Evolutionary conservation across 2,329 filamentous ascomycete species (phyloP), one percentile per base, ranked within the genome.

Genomic region (Emericellopsis atlantica): DNA sequence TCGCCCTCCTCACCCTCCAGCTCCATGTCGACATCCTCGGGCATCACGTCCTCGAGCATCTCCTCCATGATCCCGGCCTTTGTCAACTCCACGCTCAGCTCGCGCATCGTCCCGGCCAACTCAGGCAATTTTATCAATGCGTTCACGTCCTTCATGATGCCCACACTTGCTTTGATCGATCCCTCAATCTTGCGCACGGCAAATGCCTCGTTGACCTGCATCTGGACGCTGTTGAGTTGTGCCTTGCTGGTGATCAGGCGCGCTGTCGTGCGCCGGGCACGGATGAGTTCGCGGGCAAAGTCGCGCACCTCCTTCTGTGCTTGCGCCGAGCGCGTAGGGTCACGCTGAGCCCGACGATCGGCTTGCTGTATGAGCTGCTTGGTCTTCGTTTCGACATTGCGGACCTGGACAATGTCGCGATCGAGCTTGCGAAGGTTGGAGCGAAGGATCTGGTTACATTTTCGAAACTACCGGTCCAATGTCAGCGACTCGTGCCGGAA

Each of bases 181-280:
- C 89, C 90, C 64, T 96, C 89, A 48, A 98, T 96, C 70, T 94
- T 94, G 51, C 87, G 81, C 52, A 96, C 81, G 2, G 87, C 85
- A 61, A 96, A 96, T 2, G 92, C 89, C 66, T 96, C 90, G 55
- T 89, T 87, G 55, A 98, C 90, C 64, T 96, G 92, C 88, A 96
- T 94, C 62, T 90, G 82, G 35, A 98, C 90, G 49, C 83, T 90
- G 57, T 81, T 80, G 37, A 98, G 75, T 64, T 96, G 92, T 2
- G 92, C 92, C 58, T 93, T 93, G 52, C 81, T 83, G 0, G 90
- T 96, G 15, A 82, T 72, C 32, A 96, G 72, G 5, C 92, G 79
- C 24, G 72, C 65, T 15, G 72, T 74, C 47, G 88, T 80, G 57
- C 82, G 85, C 48, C 92, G 84, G 44, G 86, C 76, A 40, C 84